Base-by-base conservation (phyloP, 164 flowering plant species). In the Houttuynia cordata region DNA sequence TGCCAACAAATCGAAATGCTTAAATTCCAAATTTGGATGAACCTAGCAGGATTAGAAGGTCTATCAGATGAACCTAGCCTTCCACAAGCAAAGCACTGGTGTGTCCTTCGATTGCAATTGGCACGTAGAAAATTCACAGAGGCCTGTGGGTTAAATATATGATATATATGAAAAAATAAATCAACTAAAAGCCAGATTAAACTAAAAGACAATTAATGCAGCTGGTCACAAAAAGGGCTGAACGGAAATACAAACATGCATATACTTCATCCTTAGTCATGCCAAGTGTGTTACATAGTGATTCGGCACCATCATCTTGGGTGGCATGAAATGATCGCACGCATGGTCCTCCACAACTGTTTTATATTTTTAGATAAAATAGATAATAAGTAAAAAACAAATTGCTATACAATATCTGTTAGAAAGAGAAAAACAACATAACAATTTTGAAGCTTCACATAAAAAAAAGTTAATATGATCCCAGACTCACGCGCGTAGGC, bases 11-110 rank as follows among this genome's bases (percentile, higher is more conserved):
- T n/a, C n/a, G n/a, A n/a, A n/a, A n/a, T n/a, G n/a, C n/a, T n/a
- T 41, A 9, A 41, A 41, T 22, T 21, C 8, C 9, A 21, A 53
- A 53, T 14, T 19, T 19, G 65, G 3, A 63, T 37, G 53, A 72
- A 92, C 98, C 96, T 89, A n/a, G n/a, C 90, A 7, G 88, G 76
- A 56, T 69, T 74, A 56, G 82, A 63, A 61, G 77, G 71, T 60
- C 68, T 75, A 62, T 86, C 85, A 69, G 97, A 93, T 58, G 84
- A 81, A 39, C 96, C 96, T 62, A 90, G 70, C 62, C 65, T 73
- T 56, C 97, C 90, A 77, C 98, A 93, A 47, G 68, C 73, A 71
- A 75, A 93, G 67, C 98, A 93, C 45, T 87, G 96, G 57, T 93
- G 97, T 64, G 58, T 72, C 57, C 84, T 77, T 64, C 71, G 66